Percentiles rank a stretch among this genome's conserved stretches.
phyloP scores from a whole-genome alignment of 164 flowering plant genomes.

The Annona squamosa region DNA sequence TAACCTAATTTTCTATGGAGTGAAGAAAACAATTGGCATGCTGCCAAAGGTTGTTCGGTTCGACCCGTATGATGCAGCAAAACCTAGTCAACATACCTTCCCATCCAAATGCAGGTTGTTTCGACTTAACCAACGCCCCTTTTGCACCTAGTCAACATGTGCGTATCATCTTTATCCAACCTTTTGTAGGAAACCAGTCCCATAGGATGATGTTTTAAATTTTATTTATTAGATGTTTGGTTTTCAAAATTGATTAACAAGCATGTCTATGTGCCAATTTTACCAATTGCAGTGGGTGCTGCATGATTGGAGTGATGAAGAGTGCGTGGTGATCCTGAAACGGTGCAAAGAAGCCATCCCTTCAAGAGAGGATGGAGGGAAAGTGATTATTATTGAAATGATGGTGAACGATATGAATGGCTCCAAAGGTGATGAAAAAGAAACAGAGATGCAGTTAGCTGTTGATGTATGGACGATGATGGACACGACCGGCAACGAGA shows the following conservation, averaged over 20 bases:
- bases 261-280: background rate
- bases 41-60: too few relatives aligned
- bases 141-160: too few relatives aligned
- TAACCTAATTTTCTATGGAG: too few relatives aligned
- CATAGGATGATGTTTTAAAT: too few relatives aligned
- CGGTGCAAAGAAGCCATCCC: slow-evolving; percentile 36
- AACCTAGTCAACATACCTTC: too few relatives aligned
- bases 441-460: slow-evolving; percentile 22
- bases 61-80: too few relatives aligned
- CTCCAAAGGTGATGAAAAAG: slow-evolving; percentile 10
- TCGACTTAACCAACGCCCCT: too few relatives aligned
- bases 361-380: slow-evolving; percentile 23
- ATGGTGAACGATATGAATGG: slow-evolving; percentile 20
- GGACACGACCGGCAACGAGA: slow-evolving; percentile 22
- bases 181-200: too few relatives aligned
- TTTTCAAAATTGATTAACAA: background rate
- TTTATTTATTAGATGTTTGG: too few relatives aligned
- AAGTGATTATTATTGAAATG: slow-evolving; percentile 39
- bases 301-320: slow-evolving; percentile 34
- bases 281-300: slow-evolving; percentile 10
- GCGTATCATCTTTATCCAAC: too few relatives aligned
- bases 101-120: too few relatives aligned
- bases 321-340: slow-evolving; percentile 32
- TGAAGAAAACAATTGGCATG: too few relatives aligned
- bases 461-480: slow-evolving; percentile 33